Conservation (phyloP, 306 rosid genomes). For the Fagus sylvatica region DNA sequence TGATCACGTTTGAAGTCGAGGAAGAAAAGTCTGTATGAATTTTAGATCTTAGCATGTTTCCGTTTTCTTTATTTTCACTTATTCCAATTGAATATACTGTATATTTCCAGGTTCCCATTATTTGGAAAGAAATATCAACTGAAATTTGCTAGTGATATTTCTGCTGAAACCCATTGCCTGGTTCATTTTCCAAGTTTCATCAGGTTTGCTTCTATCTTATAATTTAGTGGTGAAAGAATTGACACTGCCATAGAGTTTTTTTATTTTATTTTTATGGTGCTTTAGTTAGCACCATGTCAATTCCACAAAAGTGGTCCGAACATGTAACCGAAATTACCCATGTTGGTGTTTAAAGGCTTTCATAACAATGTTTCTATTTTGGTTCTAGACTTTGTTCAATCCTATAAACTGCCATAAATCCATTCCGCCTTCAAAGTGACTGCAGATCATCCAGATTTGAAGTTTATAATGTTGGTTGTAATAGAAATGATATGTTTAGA, state of each 20-base stretch:
- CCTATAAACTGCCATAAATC: not conserved
- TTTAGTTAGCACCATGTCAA: conserved; percentile 11
- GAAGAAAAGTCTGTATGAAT: conserved; percentile 79
- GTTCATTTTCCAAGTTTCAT: conserved; percentile 97
- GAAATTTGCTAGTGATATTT: conserved; percentile 70
- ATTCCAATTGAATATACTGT: conserved; percentile 23
- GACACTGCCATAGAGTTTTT: conserved; percentile 3
- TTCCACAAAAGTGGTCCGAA: conserved; percentile 10
- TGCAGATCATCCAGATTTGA: conserved; percentile 3
- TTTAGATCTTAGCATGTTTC: conserved; percentile 11
- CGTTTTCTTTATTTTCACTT: conserved; percentile 13
- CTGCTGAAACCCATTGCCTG: conserved; percentile 87
- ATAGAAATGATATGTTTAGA: not conserved
- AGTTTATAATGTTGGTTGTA: conserved; percentile 6
- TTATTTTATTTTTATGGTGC: not conserved
- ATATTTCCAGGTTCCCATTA: conserved; percentile 75
- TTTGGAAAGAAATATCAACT: conserved; percentile 96
- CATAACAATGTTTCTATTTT: conserved; percentile 5
- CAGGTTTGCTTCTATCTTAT: conserved; percentile 55
- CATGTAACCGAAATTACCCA: not conserved
- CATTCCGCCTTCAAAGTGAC: conserved; percentile 10
- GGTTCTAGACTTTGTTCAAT: not conserved
- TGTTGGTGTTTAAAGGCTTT: conserved; percentile 13
- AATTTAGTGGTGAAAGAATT: conserved; percentile 19
- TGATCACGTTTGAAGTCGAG: conserved; percentile 93